Evolutionary conservation across 2,329 filamentous ascomycete species (phyloP).

Genomic region (Ceratocystis cacaofunesta): DNA sequence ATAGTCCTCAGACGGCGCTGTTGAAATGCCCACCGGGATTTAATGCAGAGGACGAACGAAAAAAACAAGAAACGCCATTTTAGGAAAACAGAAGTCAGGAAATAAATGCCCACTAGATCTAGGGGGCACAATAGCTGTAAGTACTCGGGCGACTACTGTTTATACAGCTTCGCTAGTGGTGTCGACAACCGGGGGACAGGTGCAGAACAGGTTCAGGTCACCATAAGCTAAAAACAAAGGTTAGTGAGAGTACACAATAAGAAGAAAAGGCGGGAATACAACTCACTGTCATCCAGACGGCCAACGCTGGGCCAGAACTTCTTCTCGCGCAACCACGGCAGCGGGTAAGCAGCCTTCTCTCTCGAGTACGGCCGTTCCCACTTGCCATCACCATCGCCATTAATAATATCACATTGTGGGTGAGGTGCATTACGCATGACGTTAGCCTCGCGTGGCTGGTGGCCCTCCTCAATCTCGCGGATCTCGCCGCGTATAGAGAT

Average conservation of each 20-base stretch:
- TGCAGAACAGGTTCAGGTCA: constrained; percentile 88
- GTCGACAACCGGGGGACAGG: constrained; percentile 70
- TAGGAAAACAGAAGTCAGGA: not conserved
- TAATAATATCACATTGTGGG: constrained; percentile 63
- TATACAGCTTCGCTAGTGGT: constrained; percentile 26
- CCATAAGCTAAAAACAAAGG: constrained; percentile 52
- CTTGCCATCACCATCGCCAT: constrained; percentile 36
- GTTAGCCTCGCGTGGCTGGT: constrained; percentile 59
- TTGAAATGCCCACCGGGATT: constrained; percentile 12
- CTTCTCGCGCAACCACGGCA: constrained; percentile 74
- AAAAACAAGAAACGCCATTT: constrained; percentile 13
- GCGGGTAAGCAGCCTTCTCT: constrained; percentile 74
- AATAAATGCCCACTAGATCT: not conserved
- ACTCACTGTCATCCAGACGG: constrained; percentile 73
- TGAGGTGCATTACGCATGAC: constrained; percentile 84
- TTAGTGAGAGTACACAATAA: too few species aligned
- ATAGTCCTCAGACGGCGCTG: not conserved
- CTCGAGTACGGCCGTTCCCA: constrained; percentile 75
- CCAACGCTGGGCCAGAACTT: constrained; percentile 94
- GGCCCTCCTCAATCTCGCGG: constrained; percentile 63
- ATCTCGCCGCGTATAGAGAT: constrained; percentile 81
- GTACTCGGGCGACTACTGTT: not conserved
- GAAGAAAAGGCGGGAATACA: not conserved
- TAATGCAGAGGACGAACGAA: not conserved
- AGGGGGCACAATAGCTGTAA: not conserved